A percentile compares a stretch with the other conserved stretches of the same genome.
These are phyloP conservation scores for Solanum chilense DNA, from an alignment of 257 asterid species.

Conservation along the genomic window DNA sequence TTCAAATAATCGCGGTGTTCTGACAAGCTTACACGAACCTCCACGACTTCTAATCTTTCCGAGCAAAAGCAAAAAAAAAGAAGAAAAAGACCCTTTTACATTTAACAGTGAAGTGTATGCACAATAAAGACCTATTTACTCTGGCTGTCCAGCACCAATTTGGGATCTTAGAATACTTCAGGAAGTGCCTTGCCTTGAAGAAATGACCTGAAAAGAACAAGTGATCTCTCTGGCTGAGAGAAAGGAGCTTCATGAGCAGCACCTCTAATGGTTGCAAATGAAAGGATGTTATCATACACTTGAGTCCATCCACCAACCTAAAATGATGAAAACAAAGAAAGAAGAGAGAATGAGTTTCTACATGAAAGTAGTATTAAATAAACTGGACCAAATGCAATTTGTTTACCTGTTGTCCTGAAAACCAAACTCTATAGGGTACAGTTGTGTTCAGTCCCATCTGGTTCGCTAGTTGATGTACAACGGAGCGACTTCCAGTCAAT, in stretches of 20 bases:
- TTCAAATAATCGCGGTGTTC: neutral
- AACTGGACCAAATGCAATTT: neutral
- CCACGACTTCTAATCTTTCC: neutral
- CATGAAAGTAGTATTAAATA: neutral
- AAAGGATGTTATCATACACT: slow-evolving; percentile 43
- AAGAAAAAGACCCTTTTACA: neutral
- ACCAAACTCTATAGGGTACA: slow-evolving; percentile 55
- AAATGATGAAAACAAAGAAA: slow-evolving; percentile 30
- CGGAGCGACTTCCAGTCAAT: slow-evolving; percentile 47
- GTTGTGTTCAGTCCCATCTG: slow-evolving; percentile 36
- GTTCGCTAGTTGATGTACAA: slow-evolving; percentile 38
- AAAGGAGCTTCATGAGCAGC: slow-evolving; percentile 80
- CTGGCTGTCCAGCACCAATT: neutral
- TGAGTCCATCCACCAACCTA: slow-evolving; percentile 80
- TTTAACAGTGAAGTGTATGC: neutral
- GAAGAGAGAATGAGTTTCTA: slow-evolving; percentile 3
- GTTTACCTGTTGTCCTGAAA: slow-evolving; percentile 52
- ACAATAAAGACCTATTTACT: slow-evolving; percentile 3
- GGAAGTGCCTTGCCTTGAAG: slow-evolving; percentile 48
- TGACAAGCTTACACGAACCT: neutral
- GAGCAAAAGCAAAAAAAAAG: neutral
- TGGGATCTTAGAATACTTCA: slow-evolving; percentile 13
- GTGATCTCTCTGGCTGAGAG: slow-evolving; percentile 65
- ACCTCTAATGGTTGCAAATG: slow-evolving; percentile 65
- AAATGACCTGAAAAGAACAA: slow-evolving; percentile 57